Percentiles rank a stretch among this genome's conserved stretches.
These are phyloP conservation scores for Aspergillus spinulosporus DNA, from an alignment of 2,329 filamentous ascomycete species.

Conservation along the genomic window DNA sequence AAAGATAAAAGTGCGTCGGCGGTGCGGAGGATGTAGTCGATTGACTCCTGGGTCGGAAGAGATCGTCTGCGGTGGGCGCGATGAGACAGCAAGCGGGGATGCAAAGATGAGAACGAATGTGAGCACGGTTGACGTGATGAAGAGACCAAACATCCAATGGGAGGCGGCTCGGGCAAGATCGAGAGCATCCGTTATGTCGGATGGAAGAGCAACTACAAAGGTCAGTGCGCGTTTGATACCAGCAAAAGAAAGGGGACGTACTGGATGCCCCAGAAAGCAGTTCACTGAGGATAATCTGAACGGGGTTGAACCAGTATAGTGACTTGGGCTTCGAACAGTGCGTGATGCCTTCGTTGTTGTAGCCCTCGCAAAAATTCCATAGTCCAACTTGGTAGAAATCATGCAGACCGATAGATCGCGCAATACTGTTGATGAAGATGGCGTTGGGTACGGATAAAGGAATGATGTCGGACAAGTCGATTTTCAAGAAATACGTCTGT, in stretches of 20 bases:
- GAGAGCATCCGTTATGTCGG: conserved; percentile 71
- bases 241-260: conserved; percentile 38
- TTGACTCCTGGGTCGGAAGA: conserved; percentile 30
- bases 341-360: conserved; percentile 67
- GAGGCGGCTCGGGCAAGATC: conserved; percentile 72
- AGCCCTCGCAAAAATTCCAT: conserved; percentile 92
- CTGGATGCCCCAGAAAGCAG: conserved; percentile 77
- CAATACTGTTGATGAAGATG: conserved; percentile 79
- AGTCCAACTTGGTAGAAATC: conserved; percentile 93
- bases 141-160: conserved; percentile 86
- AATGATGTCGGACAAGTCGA: conserved; percentile 80
- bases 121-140: conserved; percentile 69
- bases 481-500: conserved; percentile 78
- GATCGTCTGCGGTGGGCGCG: conserved; percentile 38
- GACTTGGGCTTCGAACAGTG: conserved; percentile 68
- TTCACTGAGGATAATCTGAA: conserved; percentile 76
- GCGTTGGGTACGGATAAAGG: conserved; percentile 70
- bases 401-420: conserved; percentile 79
- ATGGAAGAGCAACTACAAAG: conserved; percentile 68
- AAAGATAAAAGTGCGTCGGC: conserved; percentile 38
- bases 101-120: conserved; percentile 71
- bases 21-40: conserved; percentile 34
- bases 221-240: not conserved
- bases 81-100: conserved; percentile 53
- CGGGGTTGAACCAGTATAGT: conserved; percentile 89